Base-by-base conservation (phyloP, 352 stramenopile genomes). In the Globisporangium solare region DNA sequence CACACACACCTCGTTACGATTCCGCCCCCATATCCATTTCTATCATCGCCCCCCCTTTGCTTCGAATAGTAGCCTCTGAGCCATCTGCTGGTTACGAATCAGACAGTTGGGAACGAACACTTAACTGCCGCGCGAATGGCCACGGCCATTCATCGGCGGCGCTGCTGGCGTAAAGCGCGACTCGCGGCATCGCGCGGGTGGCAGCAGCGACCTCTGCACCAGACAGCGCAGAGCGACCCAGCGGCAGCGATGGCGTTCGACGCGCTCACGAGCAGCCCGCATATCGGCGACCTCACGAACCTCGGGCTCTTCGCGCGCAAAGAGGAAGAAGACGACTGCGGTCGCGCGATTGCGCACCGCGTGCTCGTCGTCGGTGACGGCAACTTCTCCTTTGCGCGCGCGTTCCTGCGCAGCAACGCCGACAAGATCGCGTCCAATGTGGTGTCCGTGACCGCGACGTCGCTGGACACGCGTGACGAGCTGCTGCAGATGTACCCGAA, bases 311-410 rank as follows among this genome's bases (percentile, higher is more conserved):
- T 67, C 10, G 20, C 39, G 47, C n/a, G 42, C 21, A 43, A n/a
- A n/a, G 40, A 57, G 60, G 14, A n/a, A n/a, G 40, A 57, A 62
- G 14, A 60, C 55, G 6, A 55, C 54, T 12, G 46, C 52, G 51
- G 41, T 24, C 17, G 35, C 12, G 2, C 12, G 39, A 43, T 15
- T 43, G 39, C 48, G 18, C 42, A 52, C 17, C 48, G 57, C 20
- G 79, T 95, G 56, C 67, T 95, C 21, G 73, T 95, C 21, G 80
- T 92, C 4, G 85, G 83, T 14, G 85, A 95, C 51, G 85, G 83
- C 68, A 91, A 95, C 70, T 92, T 93, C 53, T 93, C 85, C 22
- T 95, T 88, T 64, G 63, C 83, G n/a, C 68, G 78, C 27, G 82
- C 83, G 20, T 83, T 91, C 47, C 63, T 89, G 17, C 74, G 79